Evolutionary conservation across 2,329 filamentous ascomycete species (phyloP).

Genomic region (Colletotrichum ledebouriae): DNA sequence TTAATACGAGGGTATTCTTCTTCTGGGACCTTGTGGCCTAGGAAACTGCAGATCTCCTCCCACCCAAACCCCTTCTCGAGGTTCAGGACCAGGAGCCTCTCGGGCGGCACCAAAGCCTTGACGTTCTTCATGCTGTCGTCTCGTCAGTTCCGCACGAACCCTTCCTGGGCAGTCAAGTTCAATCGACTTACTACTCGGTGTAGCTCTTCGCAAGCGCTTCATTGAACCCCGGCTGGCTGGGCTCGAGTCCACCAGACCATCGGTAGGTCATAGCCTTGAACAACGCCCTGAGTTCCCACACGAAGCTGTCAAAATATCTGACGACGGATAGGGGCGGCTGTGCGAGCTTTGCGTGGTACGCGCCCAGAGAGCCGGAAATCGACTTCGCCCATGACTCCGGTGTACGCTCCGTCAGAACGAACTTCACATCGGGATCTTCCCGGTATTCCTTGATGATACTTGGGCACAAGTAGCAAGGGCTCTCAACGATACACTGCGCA

Average conservation of each 20-base stretch:
- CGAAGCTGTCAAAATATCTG: slow-evolving; percentile 35
- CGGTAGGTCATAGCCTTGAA: slow-evolving; percentile 33
- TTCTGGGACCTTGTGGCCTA: slow-evolving; percentile 49
- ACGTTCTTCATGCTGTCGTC: slow-evolving; percentile 44
- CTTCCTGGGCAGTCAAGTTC: too few relatives aligned
- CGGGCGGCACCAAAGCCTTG: slow-evolving; percentile 45
- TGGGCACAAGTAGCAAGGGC: slow-evolving; percentile 49
- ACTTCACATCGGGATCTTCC: slow-evolving; percentile 51
- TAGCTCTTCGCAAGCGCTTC: slow-evolving; percentile 34
- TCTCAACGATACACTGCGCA: slow-evolving; percentile 28
- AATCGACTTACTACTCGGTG: slow-evolving; percentile 24
- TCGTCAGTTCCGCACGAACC: slow-evolving; percentile 3
- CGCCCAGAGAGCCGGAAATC: slow-evolving; percentile 47
- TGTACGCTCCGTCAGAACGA: slow-evolving; percentile 53
- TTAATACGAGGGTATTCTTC: slow-evolving; percentile 47
- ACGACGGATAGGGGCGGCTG: slow-evolving; percentile 36
- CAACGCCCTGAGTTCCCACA: slow-evolving; percentile 33
- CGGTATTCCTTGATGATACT: slow-evolving; percentile 47
- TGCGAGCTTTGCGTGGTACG: slow-evolving; percentile 35
- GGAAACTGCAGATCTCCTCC: slow-evolving; percentile 53
- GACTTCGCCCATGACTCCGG: slow-evolving; percentile 52
- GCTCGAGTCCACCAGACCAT: slow-evolving; percentile 37
- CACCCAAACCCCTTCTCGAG: slow-evolving; percentile 54
- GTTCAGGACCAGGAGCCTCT: slow-evolving; percentile 48
- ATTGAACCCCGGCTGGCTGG: slow-evolving; percentile 13